Base-by-base conservation (phyloP, 768 basidiomycete species). In the Hydnomerulius pinastri region DNA sequence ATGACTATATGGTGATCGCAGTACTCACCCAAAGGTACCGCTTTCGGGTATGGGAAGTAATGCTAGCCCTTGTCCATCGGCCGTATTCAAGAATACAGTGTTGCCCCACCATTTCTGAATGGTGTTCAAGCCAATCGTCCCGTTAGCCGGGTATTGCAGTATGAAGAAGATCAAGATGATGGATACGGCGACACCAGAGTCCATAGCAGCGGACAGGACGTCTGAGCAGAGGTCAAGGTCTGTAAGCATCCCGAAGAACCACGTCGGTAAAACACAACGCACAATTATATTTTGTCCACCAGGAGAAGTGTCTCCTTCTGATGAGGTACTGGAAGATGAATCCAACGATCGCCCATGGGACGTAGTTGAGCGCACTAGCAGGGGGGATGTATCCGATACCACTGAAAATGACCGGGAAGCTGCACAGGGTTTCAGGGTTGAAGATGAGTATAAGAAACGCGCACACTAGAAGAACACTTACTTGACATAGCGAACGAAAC, bases 61-160 rank as follows among this genome's bases (percentile, higher is more conserved):
- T 46, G 57, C 24, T 55, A 24, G 11, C 43, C 52, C 25, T 18
- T 15, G 7, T 1, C 36, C 56, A 44, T 72, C 72, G 11, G 55
- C 69, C 5, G 71, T 73, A 3, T 65, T 60, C 25, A 39, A 4
- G 55, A 39, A 66, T 7, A 69, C 63, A 53, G 70, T 78, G 54
- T 89, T 89, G 10, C 87, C 88, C 87, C 86, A 89, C 88, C 87
- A 90, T 3, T 53, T 44, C 52, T 79, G 78, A 36, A 90, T 62
- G 6, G 52, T 83, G 28, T 71, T 68, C 10, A 60, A 4, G 6
- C 84, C 87, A 53, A 89, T 86, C 10, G 66, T 68, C 3, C 86
- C 85, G 48, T 86, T 76, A 49, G 54, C 54, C 2, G 86, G 87
- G 58, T 80, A 87, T 66, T 89, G 81, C n/a, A 87, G 72, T 30